Base-by-base conservation (phyloP, 148 eudicot species). In the Simmondsia chinensis region DNA sequence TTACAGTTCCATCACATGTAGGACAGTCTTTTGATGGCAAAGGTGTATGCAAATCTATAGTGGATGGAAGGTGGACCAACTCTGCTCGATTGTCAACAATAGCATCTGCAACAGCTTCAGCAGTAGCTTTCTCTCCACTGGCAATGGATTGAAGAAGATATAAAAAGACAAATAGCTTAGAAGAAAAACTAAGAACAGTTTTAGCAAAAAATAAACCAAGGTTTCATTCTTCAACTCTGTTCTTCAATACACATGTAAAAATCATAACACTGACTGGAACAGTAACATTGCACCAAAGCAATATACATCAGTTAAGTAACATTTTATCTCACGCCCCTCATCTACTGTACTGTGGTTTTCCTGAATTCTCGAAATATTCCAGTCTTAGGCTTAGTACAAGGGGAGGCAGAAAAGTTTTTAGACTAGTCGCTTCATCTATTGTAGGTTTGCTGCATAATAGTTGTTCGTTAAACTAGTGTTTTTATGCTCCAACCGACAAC, bases 121-220 rank as follows among this genome's bases (percentile, higher is more conserved):
- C 87, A n/a, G 93, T 84, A 52, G 84, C 74, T 68, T 78, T 89
- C 69, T 76, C 95, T 63, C 97, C 95, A 29, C 93, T 89, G 78
- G 46, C 36, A 18, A 26, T 17, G 40, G 29, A 36, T 29, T 36
- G 37, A 32, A 16, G 18, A 63, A 33, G 15, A 33, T 21, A 46
- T 56, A 52, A 29, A 39, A 37, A 12, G 54, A 39, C 15, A 8
- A 6, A 48, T 39, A 51, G 39, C 48, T 64, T 20, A 46, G 46
- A 21, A 53, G 33, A 43, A 50, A 45, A 20, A 14, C 32, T 26
- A 11, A 18, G 14, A 34, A 38, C 17, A 43, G 12, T 36, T 17
- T 6, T 6, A 60, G 35, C 29, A 15, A 26, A 16, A 17, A 29
- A 20, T 30, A 36, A 13, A 33, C 4, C 5, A 12, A 8, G 4